These are phyloP conservation scores for Arabidopsis lyrata DNA, from an alignment of 441 rosid genomes.

Conservation along the genomic window DNA sequence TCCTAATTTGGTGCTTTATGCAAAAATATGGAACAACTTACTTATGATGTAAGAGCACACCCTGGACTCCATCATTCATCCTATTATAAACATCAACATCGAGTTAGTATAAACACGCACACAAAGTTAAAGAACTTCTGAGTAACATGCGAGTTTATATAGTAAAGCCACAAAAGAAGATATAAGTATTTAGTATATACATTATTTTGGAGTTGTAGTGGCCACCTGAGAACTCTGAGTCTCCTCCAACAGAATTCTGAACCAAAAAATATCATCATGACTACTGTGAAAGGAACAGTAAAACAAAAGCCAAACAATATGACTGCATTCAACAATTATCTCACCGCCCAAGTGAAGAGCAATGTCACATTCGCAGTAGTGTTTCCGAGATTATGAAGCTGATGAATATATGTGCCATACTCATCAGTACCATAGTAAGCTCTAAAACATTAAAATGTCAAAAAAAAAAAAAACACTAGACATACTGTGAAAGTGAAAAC, in stretches of 20 bases:
- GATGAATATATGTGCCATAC: slow-evolving; percentile 29
- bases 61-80: slow-evolving; percentile 73
- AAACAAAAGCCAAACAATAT: slow-evolving; percentile 1
- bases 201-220: slow-evolving; percentile 74
- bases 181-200: slow-evolving; percentile 48
- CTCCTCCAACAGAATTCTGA: slow-evolving; percentile 94
- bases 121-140: slow-evolving; percentile 2
- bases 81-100: slow-evolving; percentile 46
- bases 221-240: slow-evolving; percentile 78
- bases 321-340: slow-evolving; percentile 37
- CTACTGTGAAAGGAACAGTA: neutral
- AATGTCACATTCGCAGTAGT: slow-evolving; percentile 71
- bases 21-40: slow-evolving; percentile 45
- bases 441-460: neutral
- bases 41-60: slow-evolving; percentile 83
- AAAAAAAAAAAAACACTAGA: slow-evolving; percentile 14
- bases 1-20: neutral
- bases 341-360: slow-evolving; percentile 95
- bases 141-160: neutral
- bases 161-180: slow-evolving; percentile 5
- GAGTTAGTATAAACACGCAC: slow-evolving; percentile 8
- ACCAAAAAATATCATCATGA: slow-evolving; percentile 24
- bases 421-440: slow-evolving; percentile 41
- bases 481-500: slow-evolving; percentile 85
- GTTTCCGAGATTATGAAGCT: slow-evolving; percentile 77